Conservation (phyloP, 2,329 filamentous ascomycete genomes). For the Hypoxylon sp. region DNA sequence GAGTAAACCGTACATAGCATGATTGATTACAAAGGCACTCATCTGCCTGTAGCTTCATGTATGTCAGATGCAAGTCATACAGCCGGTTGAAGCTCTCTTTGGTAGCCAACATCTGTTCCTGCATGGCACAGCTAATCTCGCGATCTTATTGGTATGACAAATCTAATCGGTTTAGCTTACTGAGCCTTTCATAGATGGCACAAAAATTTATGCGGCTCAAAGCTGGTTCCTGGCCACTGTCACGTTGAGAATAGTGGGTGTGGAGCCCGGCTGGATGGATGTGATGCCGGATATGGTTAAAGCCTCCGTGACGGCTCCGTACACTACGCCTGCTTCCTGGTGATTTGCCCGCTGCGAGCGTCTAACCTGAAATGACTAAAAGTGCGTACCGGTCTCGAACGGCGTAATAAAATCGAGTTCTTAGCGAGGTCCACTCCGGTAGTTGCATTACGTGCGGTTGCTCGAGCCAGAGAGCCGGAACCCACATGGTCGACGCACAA, state of each 20-base stretch:
- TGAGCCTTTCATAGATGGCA: constrained; percentile 18
- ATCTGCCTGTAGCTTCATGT: constrained; percentile 7
- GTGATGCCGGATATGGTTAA: constrained; percentile 29
- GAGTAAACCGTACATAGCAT: neutral
- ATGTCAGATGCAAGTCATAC: constrained; percentile 3
- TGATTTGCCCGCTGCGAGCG: constrained; percentile 24
- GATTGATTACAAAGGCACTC: constrained; percentile 7
- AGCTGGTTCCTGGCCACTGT: constrained; percentile 35
- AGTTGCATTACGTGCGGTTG: constrained; percentile 32
- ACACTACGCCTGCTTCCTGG: constrained; percentile 5
- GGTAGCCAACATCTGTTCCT: constrained; percentile 4
- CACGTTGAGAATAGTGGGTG: constrained; percentile 14
- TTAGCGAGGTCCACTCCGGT: constrained; percentile 26
- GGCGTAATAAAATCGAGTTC: constrained; percentile 28
- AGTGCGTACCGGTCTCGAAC: constrained; percentile 12
- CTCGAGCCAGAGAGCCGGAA: constrained; percentile 14
- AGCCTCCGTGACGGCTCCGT: constrained; percentile 30
- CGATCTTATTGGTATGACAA: constrained; percentile 19
- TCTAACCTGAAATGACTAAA: constrained; percentile 18
- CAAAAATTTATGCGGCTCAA: constrained; percentile 39
- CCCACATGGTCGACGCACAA: constrained; percentile 6
- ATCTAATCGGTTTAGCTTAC: constrained; percentile 17
- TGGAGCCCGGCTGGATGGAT: constrained; percentile 7
- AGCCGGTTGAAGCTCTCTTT: constrained; percentile 1
- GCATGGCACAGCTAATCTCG: constrained; percentile 11